Conservation (phyloP, 1,139 yeast species). For the Yamadazyma taylorii region DNA sequence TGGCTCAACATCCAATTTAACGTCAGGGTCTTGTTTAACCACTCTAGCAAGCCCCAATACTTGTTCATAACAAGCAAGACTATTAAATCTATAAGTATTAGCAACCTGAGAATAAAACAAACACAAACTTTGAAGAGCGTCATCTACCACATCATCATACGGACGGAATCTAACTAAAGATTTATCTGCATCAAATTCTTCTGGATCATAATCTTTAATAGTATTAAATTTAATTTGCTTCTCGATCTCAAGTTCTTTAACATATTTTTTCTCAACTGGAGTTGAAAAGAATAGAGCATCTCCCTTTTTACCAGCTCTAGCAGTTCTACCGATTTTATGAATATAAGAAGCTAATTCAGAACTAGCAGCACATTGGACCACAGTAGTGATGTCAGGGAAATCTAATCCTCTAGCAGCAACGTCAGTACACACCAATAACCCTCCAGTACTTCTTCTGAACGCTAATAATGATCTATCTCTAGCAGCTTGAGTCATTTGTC, state of each 20-base stretch:
- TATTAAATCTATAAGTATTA: constrained; percentile 25
- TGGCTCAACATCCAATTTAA: constrained; percentile 1
- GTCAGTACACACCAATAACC: constrained; percentile 79
- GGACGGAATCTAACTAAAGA: constrained; percentile 11
- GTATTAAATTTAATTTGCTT: constrained; percentile 53
- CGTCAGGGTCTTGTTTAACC: constrained; percentile 2
- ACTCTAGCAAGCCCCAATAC: constrained; percentile 10
- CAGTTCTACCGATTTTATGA: constrained; percentile 96
- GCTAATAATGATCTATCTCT: constrained; percentile 58
- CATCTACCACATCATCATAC: constrained; percentile 12
- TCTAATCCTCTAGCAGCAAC: constrained; percentile 98
- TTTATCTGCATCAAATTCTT: constrained; percentile 13
- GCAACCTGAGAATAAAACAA: constrained; percentile 33
- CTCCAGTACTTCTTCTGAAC: constrained; percentile 52
- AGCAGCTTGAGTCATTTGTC: constrained; percentile 64
- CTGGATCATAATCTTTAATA: constrained; percentile 16
- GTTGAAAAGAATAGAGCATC: constrained; percentile 55
- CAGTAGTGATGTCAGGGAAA: constrained; percentile 81
- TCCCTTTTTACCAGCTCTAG: constrained; percentile 87
- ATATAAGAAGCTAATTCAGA: constrained; percentile 74
- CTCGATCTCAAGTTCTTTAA: constrained; percentile 39
- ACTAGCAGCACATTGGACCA: constrained; percentile 78
- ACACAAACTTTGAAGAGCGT: constrained; percentile 26
- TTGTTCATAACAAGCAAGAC: constrained; percentile 8
- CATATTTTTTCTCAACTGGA: constrained; percentile 47